These are phyloP conservation scores for Blastomyces silverae DNA, from an alignment of 2,329 filamentous ascomycete species.

Conservation along the genomic window DNA sequence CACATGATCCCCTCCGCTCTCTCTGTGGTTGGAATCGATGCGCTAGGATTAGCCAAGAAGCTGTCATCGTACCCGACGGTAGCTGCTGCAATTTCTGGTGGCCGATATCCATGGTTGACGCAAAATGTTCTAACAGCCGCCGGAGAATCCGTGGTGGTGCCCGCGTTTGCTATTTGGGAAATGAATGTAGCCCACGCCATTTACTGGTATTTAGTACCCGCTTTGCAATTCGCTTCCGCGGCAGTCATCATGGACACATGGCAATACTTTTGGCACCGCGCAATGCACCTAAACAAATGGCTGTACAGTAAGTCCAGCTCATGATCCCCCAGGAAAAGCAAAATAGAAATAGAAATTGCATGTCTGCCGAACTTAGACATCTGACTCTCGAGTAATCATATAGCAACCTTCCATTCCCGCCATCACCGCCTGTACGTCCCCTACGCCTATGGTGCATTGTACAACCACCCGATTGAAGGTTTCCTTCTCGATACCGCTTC, in stretches of 20 bases:
- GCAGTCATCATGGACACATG: conserved; percentile 82
- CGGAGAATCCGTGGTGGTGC: conserved; percentile 48
- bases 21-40: conserved; percentile 67
- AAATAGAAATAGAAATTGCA: too few species aligned
- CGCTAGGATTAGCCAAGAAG: conserved; percentile 66
- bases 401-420: conserved; percentile 83
- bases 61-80: conserved; percentile 65
- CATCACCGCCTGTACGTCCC: conserved; percentile 97
- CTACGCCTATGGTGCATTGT: conserved; percentile 92
- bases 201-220: conserved; percentile 72
- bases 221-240: conserved; percentile 67
- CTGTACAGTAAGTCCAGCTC: conserved; percentile 67
- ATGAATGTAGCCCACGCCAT: conserved; percentile 63
- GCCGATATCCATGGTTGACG: conserved; percentile 66
- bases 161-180: conserved; percentile 81
- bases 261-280: conserved; percentile 95
- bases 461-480: conserved; percentile 92
- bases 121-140: conserved; percentile 50
- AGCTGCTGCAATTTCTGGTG: conserved; percentile 69
- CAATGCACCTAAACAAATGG: conserved; percentile 97
- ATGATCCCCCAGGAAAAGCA: background rate
- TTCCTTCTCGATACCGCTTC: conserved; percentile 89
- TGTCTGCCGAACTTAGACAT: conserved; percentile 17
- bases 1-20: conserved; percentile 67
- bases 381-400: background rate